Percentiles rank a stretch among this genome's conserved stretches.
Evolutionary conservation across 108 stramenopile genomes (phyloP).

Genomic region (Parietichytrium sp.): DNA sequence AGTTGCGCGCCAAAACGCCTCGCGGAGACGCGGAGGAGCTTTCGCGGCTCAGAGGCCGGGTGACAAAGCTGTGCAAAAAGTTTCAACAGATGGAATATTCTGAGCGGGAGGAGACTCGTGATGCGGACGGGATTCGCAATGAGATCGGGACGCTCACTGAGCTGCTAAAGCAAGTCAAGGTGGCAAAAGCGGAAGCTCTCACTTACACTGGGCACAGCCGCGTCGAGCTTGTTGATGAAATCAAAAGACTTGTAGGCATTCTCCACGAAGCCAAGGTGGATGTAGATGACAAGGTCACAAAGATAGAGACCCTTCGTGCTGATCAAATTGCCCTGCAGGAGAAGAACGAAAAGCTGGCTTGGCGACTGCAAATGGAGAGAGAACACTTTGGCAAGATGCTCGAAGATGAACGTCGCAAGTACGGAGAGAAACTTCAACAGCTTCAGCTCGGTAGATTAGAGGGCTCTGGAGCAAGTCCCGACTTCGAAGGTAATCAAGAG

Average conservation of each 20-base stretch:
- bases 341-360: no score
- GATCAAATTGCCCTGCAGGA: no score
- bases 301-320: not conserved
- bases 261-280: conserved; percentile 28
- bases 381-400: no score
- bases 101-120: not conserved
- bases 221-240: not conserved
- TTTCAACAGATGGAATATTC: not conserved
- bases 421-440: no score
- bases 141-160: not conserved
- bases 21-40: not conserved
- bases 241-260: not conserved
- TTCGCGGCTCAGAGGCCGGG: not conserved
- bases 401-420: no score
- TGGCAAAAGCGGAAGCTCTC: not conserved
- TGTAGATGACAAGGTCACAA: not conserved
- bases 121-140: not conserved
- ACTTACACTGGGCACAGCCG: not conserved
- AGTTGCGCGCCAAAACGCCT: not conserved
- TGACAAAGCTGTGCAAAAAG: not conserved
- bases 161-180: not conserved
- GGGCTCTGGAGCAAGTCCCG: no score
- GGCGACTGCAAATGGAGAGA: no score
- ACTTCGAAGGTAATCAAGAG: no score
- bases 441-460: no score